Conservation (phyloP, 2,329 filamentous ascomycete genomes). For the Cladosporium sp. region DNA sequence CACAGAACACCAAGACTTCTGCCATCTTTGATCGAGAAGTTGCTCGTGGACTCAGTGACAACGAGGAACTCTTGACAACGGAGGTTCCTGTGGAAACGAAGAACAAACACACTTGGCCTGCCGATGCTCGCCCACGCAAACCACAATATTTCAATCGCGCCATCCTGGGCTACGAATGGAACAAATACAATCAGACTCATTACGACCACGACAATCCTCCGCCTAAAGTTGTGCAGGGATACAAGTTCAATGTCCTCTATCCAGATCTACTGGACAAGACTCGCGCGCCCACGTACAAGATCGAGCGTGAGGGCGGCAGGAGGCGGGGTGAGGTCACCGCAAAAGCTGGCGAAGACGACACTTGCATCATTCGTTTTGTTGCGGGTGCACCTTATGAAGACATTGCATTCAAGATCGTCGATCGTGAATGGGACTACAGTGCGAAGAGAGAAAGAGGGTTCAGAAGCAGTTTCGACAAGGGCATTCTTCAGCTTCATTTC, state of each 20-base stretch:
- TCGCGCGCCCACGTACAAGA: slow-evolving; percentile 92
- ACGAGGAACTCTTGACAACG: slow-evolving; percentile 91
- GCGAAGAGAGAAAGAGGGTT: slow-evolving; percentile 93
- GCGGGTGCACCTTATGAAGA: slow-evolving; percentile 95
- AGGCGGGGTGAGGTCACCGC: slow-evolving; percentile 89
- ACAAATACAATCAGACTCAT: slow-evolving; percentile 99
- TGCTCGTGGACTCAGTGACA: slow-evolving; percentile 84
- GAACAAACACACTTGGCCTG: slow-evolving; percentile 59
- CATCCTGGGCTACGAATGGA: slow-evolving; percentile 99
- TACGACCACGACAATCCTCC: slow-evolving; percentile 98
- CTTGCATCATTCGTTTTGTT: slow-evolving; percentile 92
- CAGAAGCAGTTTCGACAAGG: slow-evolving; percentile 96
- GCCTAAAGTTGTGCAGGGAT: slow-evolving; percentile 96
- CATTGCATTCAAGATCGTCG: slow-evolving; percentile 93
- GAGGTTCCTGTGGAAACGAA: slow-evolving; percentile 74
- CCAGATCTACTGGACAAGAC: slow-evolving; percentile 93
- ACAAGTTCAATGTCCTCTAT: slow-evolving; percentile 99
- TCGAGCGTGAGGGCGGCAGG: slow-evolving; percentile 88
- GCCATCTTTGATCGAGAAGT: slow-evolving; percentile 71
- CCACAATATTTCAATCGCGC: slow-evolving; percentile 97
- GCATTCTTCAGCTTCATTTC: slow-evolving; percentile 94
- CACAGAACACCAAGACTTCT: slow-evolving; percentile 12
- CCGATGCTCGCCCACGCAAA: slow-evolving; percentile 69
- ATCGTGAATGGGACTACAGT: slow-evolving; percentile 99
- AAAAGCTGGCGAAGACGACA: slow-evolving; percentile 92